Evolutionary conservation across 352 stramenopile genomes (phyloP).

Genomic region (Blastocystis hominis): DNA sequence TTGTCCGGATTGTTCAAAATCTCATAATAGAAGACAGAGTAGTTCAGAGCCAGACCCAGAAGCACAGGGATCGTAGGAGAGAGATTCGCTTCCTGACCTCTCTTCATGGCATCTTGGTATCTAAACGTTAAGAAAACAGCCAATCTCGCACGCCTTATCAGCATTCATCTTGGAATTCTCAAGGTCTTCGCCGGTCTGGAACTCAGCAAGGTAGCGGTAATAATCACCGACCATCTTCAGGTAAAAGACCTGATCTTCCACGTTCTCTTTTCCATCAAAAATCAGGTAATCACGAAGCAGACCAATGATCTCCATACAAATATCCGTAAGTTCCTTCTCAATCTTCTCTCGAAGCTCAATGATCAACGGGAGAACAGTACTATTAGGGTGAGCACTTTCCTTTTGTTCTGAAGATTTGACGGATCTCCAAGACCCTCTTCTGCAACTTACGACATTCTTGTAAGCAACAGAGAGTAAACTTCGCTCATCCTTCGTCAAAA

Average conservation of each 20-base stretch:
- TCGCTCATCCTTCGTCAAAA: slow-evolving; percentile 51
- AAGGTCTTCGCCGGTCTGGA: slow-evolving; percentile 85
- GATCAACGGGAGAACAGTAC: slow-evolving; percentile 41
- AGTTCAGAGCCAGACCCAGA: slow-evolving; percentile 95
- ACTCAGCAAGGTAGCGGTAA: slow-evolving; percentile 96
- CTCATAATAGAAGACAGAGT: slow-evolving; percentile 97
- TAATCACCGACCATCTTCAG: slow-evolving; percentile 99
- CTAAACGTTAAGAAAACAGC: neutral
- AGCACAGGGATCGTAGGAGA: slow-evolving; percentile 94
- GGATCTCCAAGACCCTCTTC: slow-evolving; percentile 86
- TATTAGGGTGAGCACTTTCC: slow-evolving; percentile 9
- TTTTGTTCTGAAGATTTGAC: slow-evolving; percentile 32
- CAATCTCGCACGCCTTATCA: slow-evolving; percentile 4
- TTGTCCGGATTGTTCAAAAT: slow-evolving; percentile 89
- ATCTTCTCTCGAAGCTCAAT: slow-evolving; percentile 62
- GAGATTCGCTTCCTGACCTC: slow-evolving; percentile 71
- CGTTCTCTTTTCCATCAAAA: slow-evolving; percentile 71
- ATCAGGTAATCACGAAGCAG: slow-evolving; percentile 96
- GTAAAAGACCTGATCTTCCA: slow-evolving; percentile 98
- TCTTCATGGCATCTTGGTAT: slow-evolving; percentile 56
- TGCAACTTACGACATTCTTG: slow-evolving; percentile 95
- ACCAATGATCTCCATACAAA: slow-evolving; percentile 89
- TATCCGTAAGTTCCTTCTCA: slow-evolving; percentile 85
- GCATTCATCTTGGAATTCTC: slow-evolving; percentile 77
- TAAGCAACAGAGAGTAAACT: slow-evolving; percentile 68